Evolutionary conservation across 2,329 filamentous ascomycete genomes (phyloP).

Genomic region (Talaromyces sp.): DNA sequence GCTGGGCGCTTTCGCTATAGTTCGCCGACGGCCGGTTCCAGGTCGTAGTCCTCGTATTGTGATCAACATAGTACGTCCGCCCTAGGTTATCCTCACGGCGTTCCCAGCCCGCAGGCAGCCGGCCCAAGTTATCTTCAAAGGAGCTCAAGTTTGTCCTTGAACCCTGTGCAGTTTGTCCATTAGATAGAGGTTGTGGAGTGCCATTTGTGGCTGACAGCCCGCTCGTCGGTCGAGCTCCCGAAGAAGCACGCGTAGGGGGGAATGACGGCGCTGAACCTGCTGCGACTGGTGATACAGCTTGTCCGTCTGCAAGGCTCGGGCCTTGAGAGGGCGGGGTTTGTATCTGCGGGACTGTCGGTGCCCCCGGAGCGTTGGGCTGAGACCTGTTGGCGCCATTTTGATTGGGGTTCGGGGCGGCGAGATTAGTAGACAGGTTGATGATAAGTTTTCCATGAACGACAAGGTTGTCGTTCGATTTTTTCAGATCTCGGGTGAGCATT

Average conservation of each 20-base stretch:
- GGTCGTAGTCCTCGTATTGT: slow-evolving; percentile 93
- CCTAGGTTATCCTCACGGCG: slow-evolving; percentile 90
- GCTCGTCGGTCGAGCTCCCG: slow-evolving; percentile 33
- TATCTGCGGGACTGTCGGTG: slow-evolving; percentile 33
- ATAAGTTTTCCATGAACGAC: slow-evolving; percentile 98
- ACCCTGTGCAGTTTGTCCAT: slow-evolving; percentile 21
- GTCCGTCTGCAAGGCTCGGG: slow-evolving; percentile 21
- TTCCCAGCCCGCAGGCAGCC: slow-evolving; percentile 91
- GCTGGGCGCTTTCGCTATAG: slow-evolving; percentile 68
- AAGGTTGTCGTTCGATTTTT: slow-evolving; percentile 96
- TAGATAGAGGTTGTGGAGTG: slow-evolving; percentile 28
- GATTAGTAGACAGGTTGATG: slow-evolving; percentile 89
- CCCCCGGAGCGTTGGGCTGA: slow-evolving; percentile 28
- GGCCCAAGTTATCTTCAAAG: slow-evolving; percentile 93
- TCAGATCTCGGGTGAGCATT: slow-evolving; percentile 95
- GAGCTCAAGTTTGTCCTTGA: slow-evolving; percentile 66
- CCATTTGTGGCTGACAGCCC: slow-evolving; percentile 34
- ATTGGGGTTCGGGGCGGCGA: slow-evolving; percentile 60
- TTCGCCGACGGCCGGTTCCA: slow-evolving; percentile 86
- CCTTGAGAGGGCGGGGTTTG: slow-evolving; percentile 19
- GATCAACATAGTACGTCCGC: slow-evolving; percentile 95
- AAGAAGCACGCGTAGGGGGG: slow-evolving; percentile 28
- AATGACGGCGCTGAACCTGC: slow-evolving; percentile 19
- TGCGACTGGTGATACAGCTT: slow-evolving; percentile 2
- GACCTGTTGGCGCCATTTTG: slow-evolving; percentile 33